Percentiles rank a stretch among this genome's conserved stretches.
phyloP scores from a whole-genome alignment of 257 asterid genomes.

The Agastache rugosa region DNA sequence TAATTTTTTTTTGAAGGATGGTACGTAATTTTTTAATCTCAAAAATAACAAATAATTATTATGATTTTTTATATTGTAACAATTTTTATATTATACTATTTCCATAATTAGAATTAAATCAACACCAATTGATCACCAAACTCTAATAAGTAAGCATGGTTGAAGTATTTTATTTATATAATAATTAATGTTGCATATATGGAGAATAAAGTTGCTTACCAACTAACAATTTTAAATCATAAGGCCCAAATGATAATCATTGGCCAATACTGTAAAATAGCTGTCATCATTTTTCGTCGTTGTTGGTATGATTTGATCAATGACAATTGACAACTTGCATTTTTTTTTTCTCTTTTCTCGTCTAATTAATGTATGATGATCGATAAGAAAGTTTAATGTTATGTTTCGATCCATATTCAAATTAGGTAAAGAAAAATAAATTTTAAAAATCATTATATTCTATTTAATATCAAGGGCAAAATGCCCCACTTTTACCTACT shows the following conservation, averaged over 20 bases:
- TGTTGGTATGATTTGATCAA: conserved; percentile 38
- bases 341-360: background rate
- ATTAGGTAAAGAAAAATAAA: background rate
- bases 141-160: conserved; percentile 5
- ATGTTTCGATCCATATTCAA: background rate
- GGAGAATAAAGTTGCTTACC: conserved; percentile 31
- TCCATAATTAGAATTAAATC: too few species aligned
- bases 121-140: too few species aligned
- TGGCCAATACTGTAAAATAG: conserved; percentile 25
- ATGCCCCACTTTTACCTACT: background rate
- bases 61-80: too few species aligned
- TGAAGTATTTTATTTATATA: conserved; percentile 8
- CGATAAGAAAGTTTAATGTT: background rate
- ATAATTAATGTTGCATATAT: background rate
- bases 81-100: too few species aligned
- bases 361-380: background rate
- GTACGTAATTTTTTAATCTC: too few species aligned
- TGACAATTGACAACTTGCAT: conserved; percentile 17
- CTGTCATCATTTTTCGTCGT: conserved; percentile 29
- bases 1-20: too few species aligned
- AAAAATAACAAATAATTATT: too few species aligned
- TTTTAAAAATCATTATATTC: background rate
- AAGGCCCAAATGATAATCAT: conserved; percentile 21
- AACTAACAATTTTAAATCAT: conserved; percentile 15
- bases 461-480: background rate